Evolutionary conservation across 2,329 filamentous ascomycete genomes (phyloP).

Genomic region (Hypomyces perniciosus): DNA sequence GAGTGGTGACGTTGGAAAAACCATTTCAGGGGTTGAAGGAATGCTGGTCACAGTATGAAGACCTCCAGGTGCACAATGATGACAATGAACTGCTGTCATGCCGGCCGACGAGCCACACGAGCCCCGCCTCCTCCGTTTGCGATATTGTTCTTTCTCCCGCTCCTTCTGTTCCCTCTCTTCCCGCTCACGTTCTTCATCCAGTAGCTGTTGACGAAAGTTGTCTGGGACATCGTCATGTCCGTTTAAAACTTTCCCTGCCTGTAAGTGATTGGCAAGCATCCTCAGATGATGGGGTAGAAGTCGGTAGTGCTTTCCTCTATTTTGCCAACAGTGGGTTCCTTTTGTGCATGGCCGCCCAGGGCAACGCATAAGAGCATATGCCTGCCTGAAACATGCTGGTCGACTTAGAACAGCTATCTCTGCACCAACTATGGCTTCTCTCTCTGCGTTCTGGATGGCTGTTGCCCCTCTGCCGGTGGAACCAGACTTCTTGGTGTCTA

Average conservation of each 20-base stretch:
- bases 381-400: conserved; percentile 7
- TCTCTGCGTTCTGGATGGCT: conserved; percentile 7
- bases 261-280: conserved; percentile 15
- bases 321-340: conserved; percentile 11
- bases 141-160: not conserved
- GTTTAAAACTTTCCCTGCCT: conserved; percentile 9
- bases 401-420: conserved; percentile 4
- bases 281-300: conserved; percentile 31
- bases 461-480: conserved; percentile 3
- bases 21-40: conserved; percentile 1
- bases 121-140: conserved; percentile 7
- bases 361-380: conserved; percentile 11
- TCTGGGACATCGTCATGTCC: conserved; percentile 13
- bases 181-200: conserved; percentile 12
- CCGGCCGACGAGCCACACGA: conserved; percentile 2
- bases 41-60: not conserved
- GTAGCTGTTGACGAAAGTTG: conserved; percentile 9
- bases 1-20: conserved; percentile 7
- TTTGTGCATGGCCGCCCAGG: conserved; percentile 7
- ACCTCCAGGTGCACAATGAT: not conserved
- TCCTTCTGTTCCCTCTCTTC: conserved; percentile 10
- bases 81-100: not conserved
- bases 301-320: conserved; percentile 5
- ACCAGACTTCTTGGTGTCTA: not conserved
- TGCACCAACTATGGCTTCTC: conserved; percentile 11